phyloP scores from a whole-genome alignment of 768 basidiomycete genomes.

The Serpula lacrymans region DNA sequence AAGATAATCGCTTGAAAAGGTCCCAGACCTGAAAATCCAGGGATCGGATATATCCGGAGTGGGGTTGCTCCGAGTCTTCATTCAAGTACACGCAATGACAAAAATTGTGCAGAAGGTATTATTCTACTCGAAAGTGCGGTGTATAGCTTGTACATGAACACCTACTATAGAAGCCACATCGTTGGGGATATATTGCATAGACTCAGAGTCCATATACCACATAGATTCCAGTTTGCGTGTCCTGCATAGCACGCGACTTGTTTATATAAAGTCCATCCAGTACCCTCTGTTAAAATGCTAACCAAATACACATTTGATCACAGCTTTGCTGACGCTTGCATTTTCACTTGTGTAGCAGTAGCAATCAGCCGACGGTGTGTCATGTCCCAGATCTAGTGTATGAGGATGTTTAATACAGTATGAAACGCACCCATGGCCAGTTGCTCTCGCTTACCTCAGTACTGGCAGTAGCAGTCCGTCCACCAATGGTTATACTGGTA shows the following conservation, averaged over 20 bases:
- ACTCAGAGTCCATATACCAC: too few relatives aligned
- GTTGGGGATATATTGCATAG: too few relatives aligned
- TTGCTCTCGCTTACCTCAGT: conserved; percentile 39
- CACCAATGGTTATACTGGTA: conserved; percentile 31
- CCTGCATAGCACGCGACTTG: too few relatives aligned
- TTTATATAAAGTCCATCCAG: too few relatives aligned
- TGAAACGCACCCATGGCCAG: neutral
- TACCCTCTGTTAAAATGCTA: too few relatives aligned
- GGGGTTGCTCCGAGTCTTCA: neutral
- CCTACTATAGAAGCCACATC: too few relatives aligned
- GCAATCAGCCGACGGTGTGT: conserved; percentile 37
- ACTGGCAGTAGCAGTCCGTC: conserved; percentile 29
- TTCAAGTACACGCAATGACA: neutral
- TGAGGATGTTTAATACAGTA: neutral
- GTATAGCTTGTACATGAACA: too few relatives aligned
- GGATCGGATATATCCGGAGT: neutral
- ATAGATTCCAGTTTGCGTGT: too few relatives aligned
- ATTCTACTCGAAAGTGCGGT: too few relatives aligned
- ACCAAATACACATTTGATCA: conserved; percentile 6
- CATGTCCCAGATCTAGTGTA: conserved; percentile 46
- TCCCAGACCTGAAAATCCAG: neutral
- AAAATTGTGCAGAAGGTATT: neutral
- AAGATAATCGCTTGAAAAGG: too few relatives aligned
- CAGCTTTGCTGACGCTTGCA: conserved; percentile 25
- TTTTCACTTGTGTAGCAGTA: conserved; percentile 39